Conservation (phyloP, 2,329 filamentous ascomycete species). For the Rhytidhysteron rufulum region DNA sequence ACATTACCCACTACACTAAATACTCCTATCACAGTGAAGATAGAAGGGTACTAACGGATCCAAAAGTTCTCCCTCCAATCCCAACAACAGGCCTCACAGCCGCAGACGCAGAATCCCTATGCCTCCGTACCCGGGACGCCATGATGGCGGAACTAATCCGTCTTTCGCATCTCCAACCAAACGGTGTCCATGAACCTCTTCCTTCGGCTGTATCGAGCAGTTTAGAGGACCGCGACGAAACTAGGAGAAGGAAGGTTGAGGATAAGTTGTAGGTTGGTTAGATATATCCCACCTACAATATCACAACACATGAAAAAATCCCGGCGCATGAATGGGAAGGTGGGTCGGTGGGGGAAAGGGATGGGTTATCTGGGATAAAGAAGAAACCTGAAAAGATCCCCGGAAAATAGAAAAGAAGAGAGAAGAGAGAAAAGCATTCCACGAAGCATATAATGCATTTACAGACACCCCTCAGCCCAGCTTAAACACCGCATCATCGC, state of each 20-base stretch:
- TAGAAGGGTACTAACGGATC: not conserved
- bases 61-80: conserved; percentile 30
- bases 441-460: not conserved
- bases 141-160: conserved; percentile 36
- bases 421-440: not conserved
- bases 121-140: conserved; percentile 26
- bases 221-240: not conserved
- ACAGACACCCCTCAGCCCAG: too few species aligned
- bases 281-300: too few species aligned
- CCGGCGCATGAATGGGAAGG: too few species aligned
- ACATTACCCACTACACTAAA: too few species aligned
- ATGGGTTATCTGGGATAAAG: too few species aligned
- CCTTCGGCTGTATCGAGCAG: not conserved
- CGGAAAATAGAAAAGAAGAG: too few species aligned
- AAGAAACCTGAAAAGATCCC: too few species aligned
- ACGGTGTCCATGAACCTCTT: conserved; percentile 15
- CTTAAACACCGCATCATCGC: too few species aligned
- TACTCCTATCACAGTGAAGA: not conserved
- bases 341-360: too few species aligned
- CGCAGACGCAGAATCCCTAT: conserved; percentile 31
- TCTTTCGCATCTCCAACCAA: conserved; percentile 22
- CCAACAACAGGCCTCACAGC: conserved; percentile 29
- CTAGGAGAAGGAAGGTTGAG: conserved; percentile 1
- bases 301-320: too few species aligned
- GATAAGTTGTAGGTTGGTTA: not conserved